phyloP scores from a whole-genome alignment of 192 early-diverging fungal genomes.

The Coemansia sp. region DNA sequence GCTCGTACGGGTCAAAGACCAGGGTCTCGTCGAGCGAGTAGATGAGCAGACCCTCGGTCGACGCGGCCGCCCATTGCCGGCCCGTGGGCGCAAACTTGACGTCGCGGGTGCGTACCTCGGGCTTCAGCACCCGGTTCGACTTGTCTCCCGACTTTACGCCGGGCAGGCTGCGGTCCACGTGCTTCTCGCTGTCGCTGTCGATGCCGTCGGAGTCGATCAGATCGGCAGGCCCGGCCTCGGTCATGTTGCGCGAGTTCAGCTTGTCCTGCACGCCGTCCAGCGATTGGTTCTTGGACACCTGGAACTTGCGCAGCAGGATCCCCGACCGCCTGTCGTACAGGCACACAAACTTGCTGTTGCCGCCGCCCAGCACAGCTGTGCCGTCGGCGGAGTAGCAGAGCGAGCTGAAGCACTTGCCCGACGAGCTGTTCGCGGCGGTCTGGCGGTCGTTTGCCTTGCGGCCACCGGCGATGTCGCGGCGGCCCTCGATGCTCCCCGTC shows the following conservation, averaged over 20 bases:
- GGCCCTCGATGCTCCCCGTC: conserved; percentile 79
- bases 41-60: conserved; percentile 93
- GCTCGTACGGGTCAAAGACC: conserved; percentile 97
- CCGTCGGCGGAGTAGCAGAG: conserved; percentile 96
- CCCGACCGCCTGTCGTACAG: conserved; percentile 80
- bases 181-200: conserved; percentile 79
- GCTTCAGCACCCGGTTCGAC: conserved; percentile 70
- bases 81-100: conserved; percentile 95
- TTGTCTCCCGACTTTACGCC: conserved; percentile 86
- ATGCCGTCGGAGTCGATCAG: conserved; percentile 81
- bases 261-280: conserved; percentile 90
- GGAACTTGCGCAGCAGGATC: conserved; percentile 84
- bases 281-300: conserved; percentile 88
- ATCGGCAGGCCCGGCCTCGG: conserved; percentile 86
- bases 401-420: conserved; percentile 88
- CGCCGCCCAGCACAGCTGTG: conserved; percentile 85
- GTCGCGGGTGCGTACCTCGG: conserved; percentile 78
- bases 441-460: conserved; percentile 74
- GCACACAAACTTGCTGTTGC: conserved; percentile 94
- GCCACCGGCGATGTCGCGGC: conserved; percentile 89
- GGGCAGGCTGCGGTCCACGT: conserved; percentile 73
- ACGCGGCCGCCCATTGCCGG: conserved; percentile 91
- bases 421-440: conserved; percentile 78
- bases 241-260: conserved; percentile 90
- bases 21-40: conserved; percentile 94